phyloP scores from a whole-genome alignment of 2,329 filamentous ascomycete genomes.

The Ceratocystis diversiconidia region DNA sequence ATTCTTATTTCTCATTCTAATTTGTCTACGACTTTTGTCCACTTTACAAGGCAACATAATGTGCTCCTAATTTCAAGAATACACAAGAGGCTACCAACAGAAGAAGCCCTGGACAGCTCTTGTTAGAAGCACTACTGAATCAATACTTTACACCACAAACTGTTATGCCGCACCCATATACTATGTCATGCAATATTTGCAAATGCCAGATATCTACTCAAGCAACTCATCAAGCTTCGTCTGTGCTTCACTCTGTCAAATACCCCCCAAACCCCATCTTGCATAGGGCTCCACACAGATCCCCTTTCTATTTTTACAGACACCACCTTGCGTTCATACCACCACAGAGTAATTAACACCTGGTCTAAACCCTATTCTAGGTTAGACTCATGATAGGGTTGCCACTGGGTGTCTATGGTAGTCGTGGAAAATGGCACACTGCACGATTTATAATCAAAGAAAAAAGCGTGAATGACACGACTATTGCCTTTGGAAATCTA shows the following conservation, averaged over 20 bases:
- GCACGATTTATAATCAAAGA: too few species aligned
- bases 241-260: neutral
- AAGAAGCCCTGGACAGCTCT: neutral
- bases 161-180: neutral
- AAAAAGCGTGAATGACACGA: too few species aligned
- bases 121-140: neutral
- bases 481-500: too few species aligned
- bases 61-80: neutral
- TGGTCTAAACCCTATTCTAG: too few species aligned
- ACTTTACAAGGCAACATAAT: neutral
- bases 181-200: neutral
- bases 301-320: neutral
- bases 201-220: neutral
- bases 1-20: conserved; percentile 2
- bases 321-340: neutral
- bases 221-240: neutral
- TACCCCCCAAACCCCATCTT: neutral
- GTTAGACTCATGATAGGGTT: too few species aligned
- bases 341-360: too few species aligned
- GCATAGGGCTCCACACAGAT: neutral
- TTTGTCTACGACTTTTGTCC: neutral
- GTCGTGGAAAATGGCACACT: too few species aligned
- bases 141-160: neutral
- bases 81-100: neutral
- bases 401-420: too few species aligned